phyloP scores from a whole-genome alignment of 768 basidiomycete genomes.

The Pleurotus djamor region DNA sequence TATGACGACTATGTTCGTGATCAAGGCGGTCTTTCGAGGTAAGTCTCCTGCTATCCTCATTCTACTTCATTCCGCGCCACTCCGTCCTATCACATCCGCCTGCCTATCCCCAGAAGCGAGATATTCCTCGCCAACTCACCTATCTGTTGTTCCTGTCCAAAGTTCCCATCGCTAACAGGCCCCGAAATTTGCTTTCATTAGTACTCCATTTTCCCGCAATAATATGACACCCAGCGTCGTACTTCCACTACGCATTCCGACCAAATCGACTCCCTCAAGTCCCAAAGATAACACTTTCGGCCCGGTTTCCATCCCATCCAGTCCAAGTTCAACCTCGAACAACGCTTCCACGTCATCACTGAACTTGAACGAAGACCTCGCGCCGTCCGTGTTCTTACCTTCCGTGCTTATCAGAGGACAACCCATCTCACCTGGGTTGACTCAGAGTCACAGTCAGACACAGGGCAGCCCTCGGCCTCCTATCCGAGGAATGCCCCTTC shows the following conservation, averaged over 20 bases:
- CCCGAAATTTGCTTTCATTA: neutral
- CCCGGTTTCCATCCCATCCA: neutral
- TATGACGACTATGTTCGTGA: constrained; percentile 1
- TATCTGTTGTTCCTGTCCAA: too few relatives aligned
- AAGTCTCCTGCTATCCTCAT: neutral
- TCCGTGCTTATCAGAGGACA: neutral
- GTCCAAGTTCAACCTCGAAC: too few relatives aligned
- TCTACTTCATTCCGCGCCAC: neutral
- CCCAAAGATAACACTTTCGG: neutral
- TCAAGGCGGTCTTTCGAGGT: constrained; percentile 1
- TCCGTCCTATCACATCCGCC: neutral
- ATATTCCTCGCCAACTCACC: too few relatives aligned
- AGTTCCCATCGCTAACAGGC: too few relatives aligned
- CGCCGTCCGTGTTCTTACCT: neutral
- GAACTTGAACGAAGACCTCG: neutral
- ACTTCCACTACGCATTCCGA: neutral
- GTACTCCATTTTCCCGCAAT: constrained; percentile 1
- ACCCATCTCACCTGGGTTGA: too few relatives aligned
- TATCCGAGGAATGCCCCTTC: too few relatives aligned
- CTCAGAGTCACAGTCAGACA: too few relatives aligned
- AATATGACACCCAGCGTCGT: constrained; percentile 2
- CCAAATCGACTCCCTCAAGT: neutral
- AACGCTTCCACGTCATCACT: neutral
- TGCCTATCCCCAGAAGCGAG: too few relatives aligned
- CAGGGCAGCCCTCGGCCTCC: too few relatives aligned